Evolutionary conservation across 2,329 filamentous ascomycete genomes (phyloP).

Genomic region (Nectriaceae sp.): DNA sequence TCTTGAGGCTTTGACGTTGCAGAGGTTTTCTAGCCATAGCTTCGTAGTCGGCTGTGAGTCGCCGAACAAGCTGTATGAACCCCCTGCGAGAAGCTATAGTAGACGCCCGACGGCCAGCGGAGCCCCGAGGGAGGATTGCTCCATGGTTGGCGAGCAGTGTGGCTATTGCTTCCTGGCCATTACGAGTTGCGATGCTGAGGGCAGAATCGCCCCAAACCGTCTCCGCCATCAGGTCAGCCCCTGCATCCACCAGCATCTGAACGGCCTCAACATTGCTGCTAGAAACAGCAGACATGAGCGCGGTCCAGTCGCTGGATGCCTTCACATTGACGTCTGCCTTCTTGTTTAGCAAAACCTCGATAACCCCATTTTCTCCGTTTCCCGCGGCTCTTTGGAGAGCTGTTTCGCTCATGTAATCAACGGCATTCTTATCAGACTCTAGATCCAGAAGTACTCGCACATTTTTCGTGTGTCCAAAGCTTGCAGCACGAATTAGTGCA

Average conservation of each 20-base stretch:
- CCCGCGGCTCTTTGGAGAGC: constrained; percentile 9
- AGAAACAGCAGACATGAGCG: constrained; percentile 13
- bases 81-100: no score
- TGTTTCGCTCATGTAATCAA: constrained; percentile 10
- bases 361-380: background rate
- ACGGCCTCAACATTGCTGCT: constrained; percentile 6
- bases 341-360: background rate
- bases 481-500: no score
- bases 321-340: constrained; percentile 7
- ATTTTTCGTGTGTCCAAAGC: no score
- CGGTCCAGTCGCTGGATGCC: constrained; percentile 6
- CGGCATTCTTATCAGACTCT: constrained; percentile 1
- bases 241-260: no score
- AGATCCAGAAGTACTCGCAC: constrained; percentile 2
- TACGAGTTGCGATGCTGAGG: constrained; percentile 10
- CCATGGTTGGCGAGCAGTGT: constrained; percentile 4
- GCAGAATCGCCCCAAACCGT: constrained; percentile 10
- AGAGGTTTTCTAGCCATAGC: no score
- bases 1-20: no score
- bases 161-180: constrained; percentile 10
- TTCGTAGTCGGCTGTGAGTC: no score
- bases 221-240: constrained; percentile 3
- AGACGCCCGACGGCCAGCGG: no score
- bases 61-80: no score
- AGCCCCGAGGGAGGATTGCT: no score